Evolutionary conservation across 495 filamentous ascomycete genomes (phyloP), one percentile per base, ranked within the genome.

Genomic region (Oleoguttula mirabilis): DNA sequence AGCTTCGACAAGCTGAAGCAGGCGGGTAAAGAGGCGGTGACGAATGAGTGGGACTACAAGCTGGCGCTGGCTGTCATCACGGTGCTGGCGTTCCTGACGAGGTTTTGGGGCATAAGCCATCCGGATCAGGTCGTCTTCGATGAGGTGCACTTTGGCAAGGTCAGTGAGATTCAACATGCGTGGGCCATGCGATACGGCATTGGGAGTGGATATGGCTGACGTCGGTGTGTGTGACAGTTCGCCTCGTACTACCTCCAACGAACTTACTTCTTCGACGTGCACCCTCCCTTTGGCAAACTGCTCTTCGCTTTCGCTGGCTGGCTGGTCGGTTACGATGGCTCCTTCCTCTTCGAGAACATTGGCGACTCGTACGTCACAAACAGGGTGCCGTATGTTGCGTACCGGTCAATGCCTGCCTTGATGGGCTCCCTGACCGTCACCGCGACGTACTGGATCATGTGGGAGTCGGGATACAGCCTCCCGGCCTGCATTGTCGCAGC

Each of bases 231-330:
- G n/a, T n/a, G n/a, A n/a, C 60, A 94, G 86, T 94, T 94, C 57
- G 87, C 86, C 43, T 93, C 85, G 11, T 92, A 95, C 64, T 99
- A 99, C 57, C 78, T 99, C 27, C 80, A 95, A 66, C 80, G 85
- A 59, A 96, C 86, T 21, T 99, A 96, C 67, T 99, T 99, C 75
- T 99, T 99, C 75, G 90, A 99, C 71, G 90, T 99, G 32, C 90
- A 99, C 62, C 90, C 90, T 35, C 90, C 90, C 7, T 94, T 99
- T 54, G 90, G 83, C 61, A 87, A 85, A 64, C 79, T 85, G 50
- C 73, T 85, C 35, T 84, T 87, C 58, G 90, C 90, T 43, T 73
- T 96, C 27, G 87, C 94, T 70, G 90, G 90, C 51, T 99, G 88
- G 88, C 71, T 99, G 40, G 66, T 79, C 16, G 90, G 90, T 54